Percentiles rank a stretch among this genome's conserved stretches.
Evolutionary conservation across 2,329 filamentous ascomycete species (phyloP).

Genomic region (Hypoxylon sp.): DNA sequence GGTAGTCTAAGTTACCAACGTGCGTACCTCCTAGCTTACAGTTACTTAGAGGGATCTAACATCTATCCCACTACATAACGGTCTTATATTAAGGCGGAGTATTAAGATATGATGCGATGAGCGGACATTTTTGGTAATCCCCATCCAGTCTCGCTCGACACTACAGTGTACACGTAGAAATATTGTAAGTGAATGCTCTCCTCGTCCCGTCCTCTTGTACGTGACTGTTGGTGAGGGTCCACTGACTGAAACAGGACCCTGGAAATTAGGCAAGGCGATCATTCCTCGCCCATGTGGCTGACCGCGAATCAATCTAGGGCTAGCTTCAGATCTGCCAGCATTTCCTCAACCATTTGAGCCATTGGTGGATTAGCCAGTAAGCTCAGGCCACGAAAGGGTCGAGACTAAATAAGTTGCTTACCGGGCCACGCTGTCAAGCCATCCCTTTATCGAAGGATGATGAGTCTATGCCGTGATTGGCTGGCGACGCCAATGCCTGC

Average conservation of each 20-base stretch:
- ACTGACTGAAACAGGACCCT: conserved; percentile 49
- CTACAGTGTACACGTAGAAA: not conserved
- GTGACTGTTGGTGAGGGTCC: conserved; percentile 34
- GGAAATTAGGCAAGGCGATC: conserved; percentile 44
- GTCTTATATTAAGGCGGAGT: conserved; percentile 29
- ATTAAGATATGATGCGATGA: conserved; percentile 27
- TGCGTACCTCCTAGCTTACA: conserved; percentile 14
- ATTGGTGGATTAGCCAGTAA: conserved; percentile 48
- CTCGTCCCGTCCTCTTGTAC: conserved; percentile 9
- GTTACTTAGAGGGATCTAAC: not conserved
- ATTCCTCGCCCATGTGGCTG: conserved; percentile 49
- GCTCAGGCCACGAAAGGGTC: conserved; percentile 49
- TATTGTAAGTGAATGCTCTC: conserved; percentile 9
- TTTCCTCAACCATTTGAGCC: conserved; percentile 40
- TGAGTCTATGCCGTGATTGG: conserved; percentile 38
- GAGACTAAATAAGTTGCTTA: conserved; percentile 45
- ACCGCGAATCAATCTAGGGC: conserved; percentile 43
- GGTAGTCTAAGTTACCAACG: conserved; percentile 18
- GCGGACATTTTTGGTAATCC: conserved; percentile 26
- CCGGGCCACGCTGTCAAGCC: conserved; percentile 50
- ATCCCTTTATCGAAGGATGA: conserved; percentile 40
- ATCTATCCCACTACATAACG: conserved; percentile 14
- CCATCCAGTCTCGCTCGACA: conserved; percentile 3
- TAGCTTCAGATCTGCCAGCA: conserved; percentile 44
- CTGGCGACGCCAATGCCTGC: conserved; percentile 14